These are phyloP conservation scores for Nannochloropsis gaditana DNA, from an alignment of 108 stramenopile genomes.

Conservation along the genomic window DNA sequence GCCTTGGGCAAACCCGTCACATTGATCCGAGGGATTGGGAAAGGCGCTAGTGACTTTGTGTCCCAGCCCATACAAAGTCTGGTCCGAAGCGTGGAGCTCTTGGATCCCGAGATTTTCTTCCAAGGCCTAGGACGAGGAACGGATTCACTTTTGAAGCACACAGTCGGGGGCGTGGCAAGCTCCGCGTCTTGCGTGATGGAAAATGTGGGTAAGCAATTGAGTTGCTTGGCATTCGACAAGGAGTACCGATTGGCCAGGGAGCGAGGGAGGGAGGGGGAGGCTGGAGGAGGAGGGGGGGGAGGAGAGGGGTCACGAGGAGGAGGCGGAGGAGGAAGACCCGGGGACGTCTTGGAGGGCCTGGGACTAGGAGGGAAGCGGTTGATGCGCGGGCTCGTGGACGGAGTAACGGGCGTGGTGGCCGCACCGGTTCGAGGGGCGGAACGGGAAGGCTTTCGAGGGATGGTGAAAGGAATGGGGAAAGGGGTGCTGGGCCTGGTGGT, in stretches of 20 bases:
- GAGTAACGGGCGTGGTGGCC: constrained; percentile 52
- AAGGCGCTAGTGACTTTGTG: constrained; percentile 68
- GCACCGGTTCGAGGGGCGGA: constrained; percentile 73
- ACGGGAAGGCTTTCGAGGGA: constrained; percentile 68
- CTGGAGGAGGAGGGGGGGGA: constrained; percentile 35
- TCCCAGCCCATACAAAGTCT: constrained; percentile 71
- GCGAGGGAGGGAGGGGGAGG: constrained; percentile 63
- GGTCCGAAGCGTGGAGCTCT: constrained; percentile 59
- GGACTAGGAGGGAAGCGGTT: constrained; percentile 59
- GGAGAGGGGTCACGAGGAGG: constrained; percentile 38
- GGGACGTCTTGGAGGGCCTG: constrained; percentile 61
- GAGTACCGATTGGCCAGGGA: constrained; percentile 55
- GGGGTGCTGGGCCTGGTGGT: constrained; percentile 76
- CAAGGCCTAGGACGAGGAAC: constrained; percentile 79
- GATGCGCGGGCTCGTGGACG: neutral
- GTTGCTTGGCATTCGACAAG: constrained; percentile 71
- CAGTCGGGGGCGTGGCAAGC: constrained; percentile 78
- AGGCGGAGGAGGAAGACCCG: neutral
- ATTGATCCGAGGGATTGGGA: constrained; percentile 69
- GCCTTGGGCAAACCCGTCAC: constrained; percentile 82
- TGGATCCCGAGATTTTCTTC: constrained; percentile 67
- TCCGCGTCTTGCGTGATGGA: constrained; percentile 71
- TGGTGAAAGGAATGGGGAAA: constrained; percentile 62
- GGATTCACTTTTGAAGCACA: constrained; percentile 68
- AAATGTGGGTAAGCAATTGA: constrained; percentile 71